These are phyloP conservation scores for Pilaira anomala DNA, from an alignment of 192 early-diverging fungal genomes.

Conservation along the genomic window DNA sequence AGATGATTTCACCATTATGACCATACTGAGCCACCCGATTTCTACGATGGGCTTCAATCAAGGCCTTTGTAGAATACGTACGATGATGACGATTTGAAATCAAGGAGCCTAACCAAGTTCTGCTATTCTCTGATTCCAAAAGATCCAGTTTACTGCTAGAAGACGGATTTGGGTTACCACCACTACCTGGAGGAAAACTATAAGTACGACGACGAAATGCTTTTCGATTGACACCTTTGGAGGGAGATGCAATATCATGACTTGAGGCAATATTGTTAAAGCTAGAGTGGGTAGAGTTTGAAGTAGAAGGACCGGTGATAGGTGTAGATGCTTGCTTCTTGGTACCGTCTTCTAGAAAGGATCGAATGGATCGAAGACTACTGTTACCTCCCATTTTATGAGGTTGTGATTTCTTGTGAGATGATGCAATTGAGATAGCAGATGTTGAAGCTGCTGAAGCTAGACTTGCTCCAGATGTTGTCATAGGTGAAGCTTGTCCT, in stretches of 20 bases:
- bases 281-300: neutral
- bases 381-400: neutral
- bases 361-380: slow-evolving; percentile 13
- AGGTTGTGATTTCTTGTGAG: neutral
- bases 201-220: slow-evolving; percentile 16
- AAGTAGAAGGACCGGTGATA: neutral
- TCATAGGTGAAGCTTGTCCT: no score
- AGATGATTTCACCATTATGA: slow-evolving; percentile 24
- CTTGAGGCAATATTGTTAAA: neutral
- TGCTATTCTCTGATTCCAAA: slow-evolving; percentile 9
- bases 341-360: slow-evolving; percentile 8
- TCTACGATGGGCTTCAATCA: slow-evolving; percentile 11
- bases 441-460: no score
- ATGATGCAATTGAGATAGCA: no score
- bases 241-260: neutral
- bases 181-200: slow-evolving; percentile 35
- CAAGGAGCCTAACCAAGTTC: slow-evolving; percentile 34
- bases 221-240: neutral
- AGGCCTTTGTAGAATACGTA: slow-evolving; percentile 6
- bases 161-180: neutral
- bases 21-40: neutral
- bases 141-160: neutral
- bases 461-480: no score
- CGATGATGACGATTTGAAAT: slow-evolving; percentile 13
- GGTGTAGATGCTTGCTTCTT: neutral